Conservation (phyloP, 148 eudicot genomes). For the Cornus controversa region DNA sequence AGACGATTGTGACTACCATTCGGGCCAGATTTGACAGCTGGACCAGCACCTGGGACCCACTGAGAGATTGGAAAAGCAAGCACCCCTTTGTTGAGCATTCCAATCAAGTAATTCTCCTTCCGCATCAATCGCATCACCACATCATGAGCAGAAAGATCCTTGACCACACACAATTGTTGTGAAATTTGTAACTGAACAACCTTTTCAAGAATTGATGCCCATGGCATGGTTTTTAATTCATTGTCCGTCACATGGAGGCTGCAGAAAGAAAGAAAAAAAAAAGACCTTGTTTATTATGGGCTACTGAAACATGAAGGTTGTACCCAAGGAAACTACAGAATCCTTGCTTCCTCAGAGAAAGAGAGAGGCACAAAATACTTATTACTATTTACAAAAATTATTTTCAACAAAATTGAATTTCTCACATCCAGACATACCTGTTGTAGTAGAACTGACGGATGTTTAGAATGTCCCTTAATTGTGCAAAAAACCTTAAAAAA, state of each 20-base stretch:
- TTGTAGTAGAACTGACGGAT: slow-evolving; percentile 78
- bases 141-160: slow-evolving; percentile 90
- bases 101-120: slow-evolving; percentile 95
- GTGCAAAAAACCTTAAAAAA: slow-evolving; percentile 83
- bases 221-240: slow-evolving; percentile 88
- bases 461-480: slow-evolving; percentile 70
- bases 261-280: slow-evolving; percentile 29
- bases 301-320: background rate
- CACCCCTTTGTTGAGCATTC: slow-evolving; percentile 93
- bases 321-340: background rate
- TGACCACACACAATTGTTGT: slow-evolving; percentile 75
- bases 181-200: slow-evolving; percentile 65
- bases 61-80: slow-evolving; percentile 79
- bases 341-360: background rate
- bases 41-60: slow-evolving; percentile 94
- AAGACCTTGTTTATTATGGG: background rate
- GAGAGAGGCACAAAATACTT: background rate
- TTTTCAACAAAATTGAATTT: background rate
- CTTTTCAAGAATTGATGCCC: slow-evolving; percentile 86
- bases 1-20: slow-evolving; percentile 46
- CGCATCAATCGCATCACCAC: slow-evolving; percentile 91
- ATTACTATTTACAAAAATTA: background rate
- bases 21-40: slow-evolving; percentile 50
- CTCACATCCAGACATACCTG: slow-evolving; percentile 43
- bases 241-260: slow-evolving; percentile 85